A percentile compares a stretch with the other conserved stretches of the same genome.
Conservation (phyloP, 2,329 filamentous ascomycete species). For the Coniochaeta prunicola region DNA sequence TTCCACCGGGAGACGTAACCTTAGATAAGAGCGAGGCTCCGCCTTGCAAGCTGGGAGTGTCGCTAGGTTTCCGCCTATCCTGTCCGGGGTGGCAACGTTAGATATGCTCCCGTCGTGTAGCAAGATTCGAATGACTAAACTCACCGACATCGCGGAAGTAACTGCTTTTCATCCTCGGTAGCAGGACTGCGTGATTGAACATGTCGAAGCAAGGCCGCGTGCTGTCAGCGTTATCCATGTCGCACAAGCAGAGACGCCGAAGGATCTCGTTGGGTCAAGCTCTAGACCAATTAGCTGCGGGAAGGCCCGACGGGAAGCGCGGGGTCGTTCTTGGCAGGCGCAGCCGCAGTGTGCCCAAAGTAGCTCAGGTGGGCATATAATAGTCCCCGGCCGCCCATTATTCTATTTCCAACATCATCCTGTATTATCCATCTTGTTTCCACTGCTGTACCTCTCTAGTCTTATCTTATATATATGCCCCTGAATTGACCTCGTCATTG, state of each 20-base stretch:
- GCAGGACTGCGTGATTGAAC: background rate
- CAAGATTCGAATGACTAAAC: background rate
- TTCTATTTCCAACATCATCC: background rate
- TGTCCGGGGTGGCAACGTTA: background rate
- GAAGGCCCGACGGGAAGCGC: background rate
- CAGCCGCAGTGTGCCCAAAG: background rate
- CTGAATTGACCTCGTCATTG: background rate
- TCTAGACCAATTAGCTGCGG: constrained; percentile 1
- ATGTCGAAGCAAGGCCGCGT: background rate
- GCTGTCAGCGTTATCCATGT: too few species aligned
- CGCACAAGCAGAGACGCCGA: too few species aligned
- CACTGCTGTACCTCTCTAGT: background rate
- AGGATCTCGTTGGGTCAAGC: background rate
- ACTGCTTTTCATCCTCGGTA: background rate
- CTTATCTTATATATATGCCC: background rate
- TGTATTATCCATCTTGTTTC: too few species aligned
- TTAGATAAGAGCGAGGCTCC: background rate
- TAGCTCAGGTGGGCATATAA: background rate
- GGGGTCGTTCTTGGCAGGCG: constrained; percentile 1
- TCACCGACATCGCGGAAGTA: background rate
- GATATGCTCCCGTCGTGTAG: background rate
- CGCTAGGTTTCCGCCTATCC: background rate
- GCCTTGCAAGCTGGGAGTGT: constrained; percentile 1
- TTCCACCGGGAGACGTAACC: background rate
- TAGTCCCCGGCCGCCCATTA: too few species aligned